Evolutionary conservation across 495 filamentous ascomycete species (phyloP).

Genomic region (Talaromyces trachyspermus): DNA sequence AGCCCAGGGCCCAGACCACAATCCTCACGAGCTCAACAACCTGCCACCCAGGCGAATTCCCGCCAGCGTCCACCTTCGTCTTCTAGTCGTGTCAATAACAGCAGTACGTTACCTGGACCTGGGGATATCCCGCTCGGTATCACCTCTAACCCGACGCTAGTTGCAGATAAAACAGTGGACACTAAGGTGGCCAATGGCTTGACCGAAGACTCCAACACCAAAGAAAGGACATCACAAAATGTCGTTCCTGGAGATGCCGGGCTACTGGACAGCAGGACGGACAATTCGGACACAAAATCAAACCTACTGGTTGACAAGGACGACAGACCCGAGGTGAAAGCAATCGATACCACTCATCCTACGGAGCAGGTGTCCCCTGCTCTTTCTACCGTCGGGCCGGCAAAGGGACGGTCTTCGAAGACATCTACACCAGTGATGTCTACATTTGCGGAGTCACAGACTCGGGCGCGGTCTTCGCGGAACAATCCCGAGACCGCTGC

Average conservation of each 20-base stretch:
- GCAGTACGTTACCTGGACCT: constrained; percentile 18
- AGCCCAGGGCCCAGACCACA: constrained; percentile 48
- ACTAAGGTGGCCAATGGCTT: constrained; percentile 23
- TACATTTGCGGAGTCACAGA: constrained; percentile 36
- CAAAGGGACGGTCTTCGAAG: constrained; percentile 46
- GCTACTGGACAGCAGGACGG: constrained; percentile 18
- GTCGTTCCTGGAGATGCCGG: constrained; percentile 18
- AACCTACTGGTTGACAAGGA: constrained; percentile 14
- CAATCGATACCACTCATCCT: not conserved
- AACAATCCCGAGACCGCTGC: constrained; percentile 10
- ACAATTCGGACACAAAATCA: constrained; percentile 31
- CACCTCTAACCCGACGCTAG: constrained; percentile 6
- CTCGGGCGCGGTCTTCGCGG: constrained; percentile 18
- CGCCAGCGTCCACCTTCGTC: constrained; percentile 49
- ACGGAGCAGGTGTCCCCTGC: not conserved
- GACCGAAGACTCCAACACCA: constrained; percentile 22
- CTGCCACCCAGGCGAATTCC: constrained; percentile 52
- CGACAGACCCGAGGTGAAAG: constrained; percentile 1
- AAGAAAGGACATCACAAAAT: constrained; percentile 20
- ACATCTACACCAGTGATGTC: constrained; percentile 47
- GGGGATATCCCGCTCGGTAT: not conserved
- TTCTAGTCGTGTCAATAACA: constrained; percentile 38
- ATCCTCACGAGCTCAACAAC: constrained; percentile 47
- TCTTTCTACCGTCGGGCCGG: not conserved
- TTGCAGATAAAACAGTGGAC: constrained; percentile 31